These are phyloP conservation scores for Lactarius pseudohatsudake DNA, from an alignment of 768 basidiomycete genomes.

Conservation along the genomic window DNA sequence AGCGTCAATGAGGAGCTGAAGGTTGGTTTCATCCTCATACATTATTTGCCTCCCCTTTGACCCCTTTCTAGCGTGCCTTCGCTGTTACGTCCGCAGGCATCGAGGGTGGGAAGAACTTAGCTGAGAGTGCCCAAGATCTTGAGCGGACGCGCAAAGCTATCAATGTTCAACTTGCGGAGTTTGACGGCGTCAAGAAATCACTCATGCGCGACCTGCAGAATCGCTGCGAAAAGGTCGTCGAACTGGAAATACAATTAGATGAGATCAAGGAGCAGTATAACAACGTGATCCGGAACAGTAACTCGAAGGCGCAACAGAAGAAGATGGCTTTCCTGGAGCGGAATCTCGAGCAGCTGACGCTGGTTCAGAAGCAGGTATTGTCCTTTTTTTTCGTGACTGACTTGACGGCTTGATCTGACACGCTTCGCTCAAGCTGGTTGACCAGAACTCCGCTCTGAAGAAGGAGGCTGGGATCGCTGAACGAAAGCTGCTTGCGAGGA, in stretches of 20 bases:
- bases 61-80: conserved; percentile 77
- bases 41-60: conserved; percentile 26
- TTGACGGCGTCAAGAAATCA: conserved; percentile 98
- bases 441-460: conserved; percentile 96
- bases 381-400: conserved; percentile 1
- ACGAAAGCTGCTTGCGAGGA: conserved; percentile 91
- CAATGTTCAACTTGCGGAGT: conserved; percentile 97
- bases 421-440: conserved; percentile 69
- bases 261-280: conserved; percentile 99
- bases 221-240: conserved; percentile 99
- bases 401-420: conserved; percentile 17
- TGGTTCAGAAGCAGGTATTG: conserved; percentile 94
- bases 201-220: conserved; percentile 99
- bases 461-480: conserved; percentile 97
- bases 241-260: conserved; percentile 97
- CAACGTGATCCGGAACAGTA: conserved; percentile 96
- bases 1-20: conserved; percentile 98
- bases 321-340: conserved; percentile 99
- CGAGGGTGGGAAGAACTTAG: conserved; percentile 95
- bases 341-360: conserved; percentile 90
- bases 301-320: conserved; percentile 97
- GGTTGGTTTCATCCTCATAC: conserved; percentile 48
- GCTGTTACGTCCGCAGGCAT: conserved; percentile 96
- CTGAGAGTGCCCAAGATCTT: conserved; percentile 95
- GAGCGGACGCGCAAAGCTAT: conserved; percentile 96